These are phyloP conservation scores for Rhodocollybia butyracea DNA, from an alignment of 768 basidiomycete species.

Conservation along the genomic window DNA sequence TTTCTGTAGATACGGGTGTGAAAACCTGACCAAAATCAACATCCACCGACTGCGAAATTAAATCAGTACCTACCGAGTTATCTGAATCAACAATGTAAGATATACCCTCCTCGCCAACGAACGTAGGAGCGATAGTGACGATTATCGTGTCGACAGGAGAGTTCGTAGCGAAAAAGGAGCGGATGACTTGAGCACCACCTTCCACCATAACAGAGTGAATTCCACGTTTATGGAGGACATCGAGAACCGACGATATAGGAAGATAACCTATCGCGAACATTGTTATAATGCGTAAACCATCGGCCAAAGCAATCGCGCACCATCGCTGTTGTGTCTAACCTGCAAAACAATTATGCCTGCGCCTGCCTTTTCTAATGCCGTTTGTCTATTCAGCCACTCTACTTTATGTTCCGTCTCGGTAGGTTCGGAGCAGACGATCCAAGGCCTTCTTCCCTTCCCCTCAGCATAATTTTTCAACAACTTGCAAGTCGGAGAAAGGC, in stretches of 20 bases:
- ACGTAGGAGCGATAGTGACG: constrained; percentile 82
- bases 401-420: constrained; percentile 11
- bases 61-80: neutral
- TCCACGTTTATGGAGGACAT: constrained; percentile 47
- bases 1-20: constrained; percentile 24
- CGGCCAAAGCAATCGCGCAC: neutral
- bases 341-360: constrained; percentile 57
- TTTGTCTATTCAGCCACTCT: constrained; percentile 31
- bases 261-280: constrained; percentile 30
- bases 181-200: constrained; percentile 84
- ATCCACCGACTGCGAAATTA: constrained; percentile 7
- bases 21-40: constrained; percentile 2
- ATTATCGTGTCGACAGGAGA: constrained; percentile 66
- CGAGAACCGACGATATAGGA: constrained; percentile 48
- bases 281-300: neutral
- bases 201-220: constrained; percentile 90
- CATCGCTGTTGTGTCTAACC: constrained; percentile 13
- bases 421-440: constrained; percentile 55
- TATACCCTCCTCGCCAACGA: constrained; percentile 74
- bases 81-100: constrained; percentile 38
- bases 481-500: constrained; percentile 63
- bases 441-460: constrained; percentile 65
- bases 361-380: constrained; percentile 58
- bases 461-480: constrained; percentile 62
- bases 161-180: constrained; percentile 52